A percentile compares a stretch with the other conserved stretches of the same genome.
Evolutionary conservation across 164 flowering plant species (phyloP).

Genomic region (Vitis rotundifolia): DNA sequence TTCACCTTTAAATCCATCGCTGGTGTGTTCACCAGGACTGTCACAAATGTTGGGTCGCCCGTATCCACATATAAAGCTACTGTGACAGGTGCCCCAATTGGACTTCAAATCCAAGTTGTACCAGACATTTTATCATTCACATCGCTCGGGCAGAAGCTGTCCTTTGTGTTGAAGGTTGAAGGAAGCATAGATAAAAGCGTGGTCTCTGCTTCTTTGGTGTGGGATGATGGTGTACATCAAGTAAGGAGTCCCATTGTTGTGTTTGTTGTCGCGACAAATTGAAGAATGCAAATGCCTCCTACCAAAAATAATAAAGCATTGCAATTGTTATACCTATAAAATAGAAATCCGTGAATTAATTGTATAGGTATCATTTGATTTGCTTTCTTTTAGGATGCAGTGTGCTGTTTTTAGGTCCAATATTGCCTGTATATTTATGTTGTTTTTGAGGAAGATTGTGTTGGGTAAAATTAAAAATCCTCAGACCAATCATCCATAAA

Average conservation of each 20-base stretch:
- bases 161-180: constrained; percentile 5
- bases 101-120: constrained; percentile 7
- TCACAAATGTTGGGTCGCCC: constrained; percentile 9
- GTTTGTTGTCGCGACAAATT: background rate
- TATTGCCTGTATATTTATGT: too few relatives aligned
- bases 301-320: too few relatives aligned
- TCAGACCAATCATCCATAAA: too few relatives aligned
- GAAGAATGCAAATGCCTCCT: too few relatives aligned
- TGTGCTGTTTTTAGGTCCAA: too few relatives aligned
- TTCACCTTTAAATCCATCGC: too few relatives aligned
- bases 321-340: too few relatives aligned
- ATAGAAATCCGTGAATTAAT: too few relatives aligned
- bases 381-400: too few relatives aligned
- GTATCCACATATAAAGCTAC: constrained; percentile 7
- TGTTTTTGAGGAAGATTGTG: too few relatives aligned
- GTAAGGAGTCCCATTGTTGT: constrained; percentile 25
- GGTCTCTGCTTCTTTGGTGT: constrained; percentile 11
- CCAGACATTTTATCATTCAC: constrained; percentile 14
- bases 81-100: background rate
- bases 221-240: constrained; percentile 19
- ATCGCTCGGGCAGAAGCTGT: constrained; percentile 10
- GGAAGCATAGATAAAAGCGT: background rate
- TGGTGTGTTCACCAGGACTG: background rate
- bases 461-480: too few relatives aligned
- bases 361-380: too few relatives aligned